Conservation (phyloP, 345 rosid genomes). For the Tarenaya hassleriana region DNA sequence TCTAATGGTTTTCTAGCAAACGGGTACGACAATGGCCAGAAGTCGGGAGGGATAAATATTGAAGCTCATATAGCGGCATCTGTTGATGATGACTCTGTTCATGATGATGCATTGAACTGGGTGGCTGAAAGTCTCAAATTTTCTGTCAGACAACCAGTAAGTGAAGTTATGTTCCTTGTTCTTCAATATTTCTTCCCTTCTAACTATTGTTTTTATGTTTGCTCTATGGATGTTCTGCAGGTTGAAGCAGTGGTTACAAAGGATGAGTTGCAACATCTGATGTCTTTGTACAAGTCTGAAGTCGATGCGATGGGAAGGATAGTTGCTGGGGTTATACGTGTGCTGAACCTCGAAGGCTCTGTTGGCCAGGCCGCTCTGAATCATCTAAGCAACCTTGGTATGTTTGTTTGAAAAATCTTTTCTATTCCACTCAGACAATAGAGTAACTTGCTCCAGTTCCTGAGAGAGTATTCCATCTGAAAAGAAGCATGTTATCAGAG, state of each 20-base stretch:
- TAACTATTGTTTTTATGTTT: not conserved
- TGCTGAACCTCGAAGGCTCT: slow-evolving; percentile 77
- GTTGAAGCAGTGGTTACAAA: slow-evolving; percentile 83
- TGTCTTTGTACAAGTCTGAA: slow-evolving; percentile 75
- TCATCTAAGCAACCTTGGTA: slow-evolving; percentile 96
- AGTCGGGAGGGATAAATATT: slow-evolving; percentile 62
- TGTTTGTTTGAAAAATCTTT: slow-evolving; percentile 13
- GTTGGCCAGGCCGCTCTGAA: slow-evolving; percentile 71
- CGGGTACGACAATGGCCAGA: slow-evolving; percentile 48
- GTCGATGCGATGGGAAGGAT: slow-evolving; percentile 89
- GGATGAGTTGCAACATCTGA: slow-evolving; percentile 83
- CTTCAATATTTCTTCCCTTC: slow-evolving; percentile 11
- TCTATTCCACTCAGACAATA: not conserved
- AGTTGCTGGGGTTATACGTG: slow-evolving; percentile 73
- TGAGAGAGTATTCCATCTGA: not conserved
- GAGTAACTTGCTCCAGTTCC: not conserved
- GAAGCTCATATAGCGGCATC: slow-evolving; percentile 59
- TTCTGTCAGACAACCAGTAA: slow-evolving; percentile 89
- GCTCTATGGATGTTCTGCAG: slow-evolving; percentile 29
- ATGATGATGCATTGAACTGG: slow-evolving; percentile 59
- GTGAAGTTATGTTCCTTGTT: slow-evolving; percentile 22
- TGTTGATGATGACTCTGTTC: slow-evolving; percentile 42
- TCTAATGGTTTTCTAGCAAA: slow-evolving; percentile 33
- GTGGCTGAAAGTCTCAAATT: slow-evolving; percentile 74
- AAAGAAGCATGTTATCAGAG: not conserved